These are phyloP conservation scores for Aphanomyces euteiches DNA, from an alignment of 352 stramenopile species.

Conservation along the genomic window DNA sequence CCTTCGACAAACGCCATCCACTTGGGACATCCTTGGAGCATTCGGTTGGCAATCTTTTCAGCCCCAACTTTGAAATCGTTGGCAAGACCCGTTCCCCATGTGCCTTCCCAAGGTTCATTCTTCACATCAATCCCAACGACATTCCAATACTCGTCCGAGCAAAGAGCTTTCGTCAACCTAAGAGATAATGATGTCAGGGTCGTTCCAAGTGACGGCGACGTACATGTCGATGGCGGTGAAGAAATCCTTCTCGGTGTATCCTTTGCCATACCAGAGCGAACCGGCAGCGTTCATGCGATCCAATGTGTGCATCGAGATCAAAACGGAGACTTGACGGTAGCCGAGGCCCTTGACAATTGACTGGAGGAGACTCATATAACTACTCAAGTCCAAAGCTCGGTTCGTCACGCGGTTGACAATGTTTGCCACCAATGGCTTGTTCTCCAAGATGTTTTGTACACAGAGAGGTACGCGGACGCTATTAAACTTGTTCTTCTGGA, in stretches of 20 bases:
- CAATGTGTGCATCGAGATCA: slow-evolving; percentile 49
- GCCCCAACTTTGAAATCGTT: slow-evolving; percentile 36
- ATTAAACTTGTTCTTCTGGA: slow-evolving; percentile 48
- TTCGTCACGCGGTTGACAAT: slow-evolving; percentile 33
- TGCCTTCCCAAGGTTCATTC: slow-evolving; percentile 54
- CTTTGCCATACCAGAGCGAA: slow-evolving; percentile 43
- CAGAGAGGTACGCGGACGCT: slow-evolving; percentile 43
- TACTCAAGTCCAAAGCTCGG: slow-evolving; percentile 29
- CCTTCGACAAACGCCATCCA: slow-evolving; percentile 44
- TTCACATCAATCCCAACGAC: slow-evolving; percentile 58
- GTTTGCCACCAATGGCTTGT: slow-evolving; percentile 27
- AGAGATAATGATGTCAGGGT: too few species aligned
- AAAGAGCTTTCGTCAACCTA: slow-evolving; percentile 35
- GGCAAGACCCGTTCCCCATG: slow-evolving; percentile 41
- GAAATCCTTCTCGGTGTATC: slow-evolving; percentile 40
- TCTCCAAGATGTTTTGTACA: slow-evolving; percentile 29
- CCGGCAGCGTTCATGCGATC: slow-evolving; percentile 34
- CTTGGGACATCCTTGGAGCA: slow-evolving; percentile 38
- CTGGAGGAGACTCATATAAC: slow-evolving; percentile 32
- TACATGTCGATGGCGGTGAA: slow-evolving; percentile 42
- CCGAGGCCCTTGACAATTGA: slow-evolving; percentile 28
- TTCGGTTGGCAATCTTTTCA: slow-evolving; percentile 33
- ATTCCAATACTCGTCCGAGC: slow-evolving; percentile 47
- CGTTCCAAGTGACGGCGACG: too few species aligned
- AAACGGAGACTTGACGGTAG: slow-evolving; percentile 39